These are phyloP conservation scores for Hypocrella siamensis DNA, from an alignment of 2,329 filamentous ascomycete genomes.

Conservation along the genomic window DNA sequence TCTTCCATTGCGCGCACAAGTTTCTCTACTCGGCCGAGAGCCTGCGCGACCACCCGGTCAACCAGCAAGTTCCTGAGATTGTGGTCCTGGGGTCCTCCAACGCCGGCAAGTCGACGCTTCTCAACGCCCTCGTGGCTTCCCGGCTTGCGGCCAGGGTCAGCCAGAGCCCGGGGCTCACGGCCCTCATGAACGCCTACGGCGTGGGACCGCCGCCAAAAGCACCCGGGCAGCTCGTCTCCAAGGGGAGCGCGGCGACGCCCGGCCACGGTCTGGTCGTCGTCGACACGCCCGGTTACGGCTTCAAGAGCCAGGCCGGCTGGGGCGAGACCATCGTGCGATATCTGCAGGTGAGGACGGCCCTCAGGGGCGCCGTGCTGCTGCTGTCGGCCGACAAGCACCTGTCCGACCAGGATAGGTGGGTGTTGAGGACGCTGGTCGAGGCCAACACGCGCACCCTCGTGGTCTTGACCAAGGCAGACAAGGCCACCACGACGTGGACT, in stretches of 20 bases:
- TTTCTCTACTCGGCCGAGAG: constrained; percentile 35
- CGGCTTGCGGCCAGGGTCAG: constrained; percentile 31
- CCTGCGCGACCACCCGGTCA: constrained; percentile 32
- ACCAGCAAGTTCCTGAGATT: constrained; percentile 42
- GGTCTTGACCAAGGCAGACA: constrained; percentile 42
- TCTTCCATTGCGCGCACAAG: constrained; percentile 14
- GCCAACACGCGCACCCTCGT: constrained; percentile 29
- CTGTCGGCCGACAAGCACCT: constrained; percentile 37
- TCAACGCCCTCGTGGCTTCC: constrained; percentile 59
- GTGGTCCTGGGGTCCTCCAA: constrained; percentile 78
- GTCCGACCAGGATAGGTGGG: constrained; percentile 29
- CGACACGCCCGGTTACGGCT: constrained; percentile 36
- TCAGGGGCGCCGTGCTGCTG: constrained; percentile 36
- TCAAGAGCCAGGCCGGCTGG: constrained; percentile 30
- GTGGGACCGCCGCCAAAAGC: constrained; percentile 26
- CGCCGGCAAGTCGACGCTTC: constrained; percentile 76
- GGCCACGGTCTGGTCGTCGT: constrained; percentile 31
- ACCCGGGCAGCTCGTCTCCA: constrained; percentile 10
- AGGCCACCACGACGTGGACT: constrained; percentile 18
- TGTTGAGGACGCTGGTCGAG: constrained; percentile 29
- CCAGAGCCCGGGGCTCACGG: constrained; percentile 34
- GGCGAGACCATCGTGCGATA: constrained; percentile 36
- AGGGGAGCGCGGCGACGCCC: constrained; percentile 25
- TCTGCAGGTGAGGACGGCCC: constrained; percentile 26
- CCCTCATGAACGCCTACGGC: constrained; percentile 39